These are phyloP conservation scores for Dothistroma pini DNA, from an alignment of 2,329 filamentous ascomycete species.

Conservation along the genomic window DNA sequence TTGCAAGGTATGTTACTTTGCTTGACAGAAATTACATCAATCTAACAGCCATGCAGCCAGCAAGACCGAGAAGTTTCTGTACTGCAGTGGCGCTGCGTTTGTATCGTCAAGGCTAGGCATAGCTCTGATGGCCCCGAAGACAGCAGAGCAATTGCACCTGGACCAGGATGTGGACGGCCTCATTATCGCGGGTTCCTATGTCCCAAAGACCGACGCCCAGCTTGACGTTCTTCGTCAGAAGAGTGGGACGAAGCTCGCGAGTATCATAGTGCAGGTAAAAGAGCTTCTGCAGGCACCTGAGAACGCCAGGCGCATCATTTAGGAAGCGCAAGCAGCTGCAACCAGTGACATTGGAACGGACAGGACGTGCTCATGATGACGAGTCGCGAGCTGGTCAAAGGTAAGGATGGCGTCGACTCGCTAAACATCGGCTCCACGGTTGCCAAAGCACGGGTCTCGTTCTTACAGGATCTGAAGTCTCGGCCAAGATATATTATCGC, in stretches of 20 bases:
- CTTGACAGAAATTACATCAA: too few species aligned
- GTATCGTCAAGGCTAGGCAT: constrained; percentile 53
- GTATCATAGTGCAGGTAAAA: constrained; percentile 49
- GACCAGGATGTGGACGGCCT: constrained; percentile 45
- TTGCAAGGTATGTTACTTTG: constrained; percentile 37
- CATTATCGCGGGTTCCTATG: constrained; percentile 56
- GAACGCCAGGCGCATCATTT: constrained; percentile 36
- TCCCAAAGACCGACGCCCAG: constrained; percentile 58
- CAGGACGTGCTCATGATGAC: constrained; percentile 59
- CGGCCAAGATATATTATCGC: constrained; percentile 56
- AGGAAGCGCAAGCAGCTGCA: constrained; percentile 37
- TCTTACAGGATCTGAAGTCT: constrained; percentile 47
- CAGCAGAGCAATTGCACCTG: constrained; percentile 42
- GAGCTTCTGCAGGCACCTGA: constrained; percentile 44
- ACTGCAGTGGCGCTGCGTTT: constrained; percentile 47
- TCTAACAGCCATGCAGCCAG: neutral
- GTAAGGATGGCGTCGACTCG: constrained; percentile 48
- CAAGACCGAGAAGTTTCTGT: constrained; percentile 44
- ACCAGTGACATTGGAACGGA: constrained; percentile 38
- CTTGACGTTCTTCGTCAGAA: constrained; percentile 43
- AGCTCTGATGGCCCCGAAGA: constrained; percentile 49
- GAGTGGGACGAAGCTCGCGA: constrained; percentile 42
- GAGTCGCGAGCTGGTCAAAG: constrained; percentile 51
- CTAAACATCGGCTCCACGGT: constrained; percentile 54
- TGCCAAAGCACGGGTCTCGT: constrained; percentile 50